A percentile compares a stretch with the other conserved stretches of the same genome.
Conservation (phyloP, 306 rosid genomes). For the Abrus pulchellus region DNA sequence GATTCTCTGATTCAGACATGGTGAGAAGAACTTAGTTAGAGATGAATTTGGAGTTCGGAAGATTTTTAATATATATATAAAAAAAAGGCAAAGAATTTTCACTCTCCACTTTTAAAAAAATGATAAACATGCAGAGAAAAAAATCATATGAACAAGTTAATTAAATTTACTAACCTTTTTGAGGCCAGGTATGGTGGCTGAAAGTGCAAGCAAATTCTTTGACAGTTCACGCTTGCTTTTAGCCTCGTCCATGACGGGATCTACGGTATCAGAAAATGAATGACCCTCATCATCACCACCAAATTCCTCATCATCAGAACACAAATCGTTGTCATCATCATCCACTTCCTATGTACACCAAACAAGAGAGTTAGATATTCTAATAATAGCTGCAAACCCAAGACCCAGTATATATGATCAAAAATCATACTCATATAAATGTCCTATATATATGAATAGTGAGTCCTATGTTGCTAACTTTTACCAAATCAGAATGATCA, state of each 20-base stretch:
- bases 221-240: constrained; percentile 1
- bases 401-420: neutral
- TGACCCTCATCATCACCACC: neutral
- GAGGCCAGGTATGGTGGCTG: constrained; percentile 48
- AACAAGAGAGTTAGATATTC: neutral
- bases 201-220: constrained; percentile 44
- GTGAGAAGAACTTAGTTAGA: too few species aligned
- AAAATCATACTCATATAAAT: neutral
- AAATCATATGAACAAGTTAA: neutral
- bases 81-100: neutral
- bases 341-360: constrained; percentile 26
- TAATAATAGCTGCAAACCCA: too few species aligned
- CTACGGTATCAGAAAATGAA: neutral
- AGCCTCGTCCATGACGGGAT: neutral
- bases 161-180: constrained; percentile 34
- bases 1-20: too few species aligned
- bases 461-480: neutral
- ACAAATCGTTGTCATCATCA: neutral
- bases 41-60: too few species aligned
- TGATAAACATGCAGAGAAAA: constrained; percentile 20
- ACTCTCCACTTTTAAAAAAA: too few species aligned
- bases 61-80: neutral
- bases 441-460: neutral
- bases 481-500: constrained; percentile 43
- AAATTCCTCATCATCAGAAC: constrained; percentile 39